phyloP scores from a whole-genome alignment of 2,329 filamentous ascomycete species.

The Botryotinia calthae region DNA sequence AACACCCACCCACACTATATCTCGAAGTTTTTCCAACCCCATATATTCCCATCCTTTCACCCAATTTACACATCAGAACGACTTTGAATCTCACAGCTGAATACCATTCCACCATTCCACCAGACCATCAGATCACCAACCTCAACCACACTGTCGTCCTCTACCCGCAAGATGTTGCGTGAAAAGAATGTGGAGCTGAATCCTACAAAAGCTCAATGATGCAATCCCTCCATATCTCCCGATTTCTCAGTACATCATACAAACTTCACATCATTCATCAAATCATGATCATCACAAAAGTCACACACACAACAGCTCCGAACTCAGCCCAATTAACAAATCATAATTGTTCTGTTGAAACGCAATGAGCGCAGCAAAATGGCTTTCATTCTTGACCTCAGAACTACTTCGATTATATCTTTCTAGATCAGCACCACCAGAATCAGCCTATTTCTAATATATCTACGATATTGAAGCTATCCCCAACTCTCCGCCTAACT shows the following conservation, averaged over 20 bases:
- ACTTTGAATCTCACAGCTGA: not conserved
- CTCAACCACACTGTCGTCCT: too few relatives aligned
- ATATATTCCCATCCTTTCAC: not conserved
- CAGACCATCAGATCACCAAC: not conserved
- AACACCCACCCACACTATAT: not conserved
- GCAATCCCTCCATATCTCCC: not conserved
- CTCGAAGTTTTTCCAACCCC: not conserved
- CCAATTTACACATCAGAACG: too few relatives aligned
- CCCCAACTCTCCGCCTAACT: not conserved
- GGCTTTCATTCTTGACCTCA: not conserved
- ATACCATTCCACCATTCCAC: too few relatives aligned
- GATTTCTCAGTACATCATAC: not conserved
- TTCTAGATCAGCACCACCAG: not conserved
- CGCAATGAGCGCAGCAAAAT: too few relatives aligned
- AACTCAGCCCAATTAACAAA: too few relatives aligned
- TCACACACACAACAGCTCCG: not conserved
- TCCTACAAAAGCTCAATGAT: not conserved
- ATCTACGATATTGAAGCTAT: not conserved
- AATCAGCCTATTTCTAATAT: not conserved
- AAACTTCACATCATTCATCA: not conserved
- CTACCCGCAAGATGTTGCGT: not conserved
- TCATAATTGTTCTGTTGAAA: too few relatives aligned
- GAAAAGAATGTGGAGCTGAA: not conserved
- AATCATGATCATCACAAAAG: not conserved
- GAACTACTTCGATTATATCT: not conserved